Evolutionary conservation across 2,329 filamentous ascomycete genomes (phyloP), one percentile per base, ranked within the genome.

Genomic region (Xylaria sp.): DNA sequence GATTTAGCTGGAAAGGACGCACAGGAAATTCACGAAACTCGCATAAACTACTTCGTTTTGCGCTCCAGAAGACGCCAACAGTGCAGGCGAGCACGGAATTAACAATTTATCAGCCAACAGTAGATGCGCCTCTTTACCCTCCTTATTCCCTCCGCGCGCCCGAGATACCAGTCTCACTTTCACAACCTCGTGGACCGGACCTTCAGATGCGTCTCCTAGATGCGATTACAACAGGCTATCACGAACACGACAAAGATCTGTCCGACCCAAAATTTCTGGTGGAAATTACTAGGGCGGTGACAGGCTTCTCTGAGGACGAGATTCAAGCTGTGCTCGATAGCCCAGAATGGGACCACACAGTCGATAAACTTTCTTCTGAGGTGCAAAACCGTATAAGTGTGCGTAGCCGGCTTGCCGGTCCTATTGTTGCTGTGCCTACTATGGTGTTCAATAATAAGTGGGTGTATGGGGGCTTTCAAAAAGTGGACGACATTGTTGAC

Each of bases 391-490:
- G 71, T 24, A 51, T 69, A 12, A 62, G 62, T 55, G 72, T 70
- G 24, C 66, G 66, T 3, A 69, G 60, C 47, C 59, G 50, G 32
- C 36, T 48, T 2, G 61, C 76, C 79, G 81, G 83, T 62, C 64
- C 66, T 6, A 80, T 94, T 61, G 84, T 83, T 65, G 92, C 92
- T 0, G 92, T 94, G 72, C 92, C 92, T 17, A 89, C 91, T 73
- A 93, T 93, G 74, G 89, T 89, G 1, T 85, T 95, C 59, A 90
- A 93, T 75, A 88, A 85, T 1, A 82, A 83, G 74, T 93, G 88
- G 78, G 85, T 89, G 71, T 83, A 95, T 19, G 89, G 90, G 8
- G 93, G 93, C 0, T 92, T 90, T 64, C 91, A 94, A 81, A 87
- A 90, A 67, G 83, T 87, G 2, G 83, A 84, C 53, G 84, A 89